phyloP scores from a whole-genome alignment of 345 rosid genomes.

The Populus alba region DNA sequence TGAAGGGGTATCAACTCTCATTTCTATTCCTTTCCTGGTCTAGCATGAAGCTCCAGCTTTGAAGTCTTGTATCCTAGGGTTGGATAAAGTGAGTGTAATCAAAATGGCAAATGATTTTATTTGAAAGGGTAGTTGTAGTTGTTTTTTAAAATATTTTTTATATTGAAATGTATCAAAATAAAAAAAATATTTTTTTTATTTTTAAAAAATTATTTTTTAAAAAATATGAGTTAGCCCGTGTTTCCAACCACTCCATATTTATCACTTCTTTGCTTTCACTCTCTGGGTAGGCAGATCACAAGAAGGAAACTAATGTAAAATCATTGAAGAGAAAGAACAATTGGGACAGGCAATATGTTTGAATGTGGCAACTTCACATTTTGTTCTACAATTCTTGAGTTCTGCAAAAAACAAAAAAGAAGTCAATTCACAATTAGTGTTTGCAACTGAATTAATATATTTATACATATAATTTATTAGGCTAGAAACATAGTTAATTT shows the following conservation, averaged over 20 bases:
- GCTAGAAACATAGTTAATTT: background rate
- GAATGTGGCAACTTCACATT: background rate
- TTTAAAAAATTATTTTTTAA: too few relatives aligned
- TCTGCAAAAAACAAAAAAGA: background rate
- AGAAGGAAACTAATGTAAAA: background rate
- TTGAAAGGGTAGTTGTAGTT: too few relatives aligned
- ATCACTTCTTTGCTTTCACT: too few relatives aligned
- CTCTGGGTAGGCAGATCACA: too few relatives aligned
- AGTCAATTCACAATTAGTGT: background rate
- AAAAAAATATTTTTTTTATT: too few relatives aligned
- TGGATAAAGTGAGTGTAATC: background rate
- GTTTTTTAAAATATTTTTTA: too few relatives aligned
- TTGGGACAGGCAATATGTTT: background rate
- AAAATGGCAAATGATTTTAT: background rate
- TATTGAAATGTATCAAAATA: too few relatives aligned
- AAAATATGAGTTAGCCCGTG: too few relatives aligned
- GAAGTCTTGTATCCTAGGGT: background rate
- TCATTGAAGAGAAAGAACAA: background rate
- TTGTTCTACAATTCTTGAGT: background rate
- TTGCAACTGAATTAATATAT: background rate
- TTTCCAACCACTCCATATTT: too few relatives aligned
- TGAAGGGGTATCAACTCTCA: background rate
- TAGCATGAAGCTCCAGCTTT: background rate
- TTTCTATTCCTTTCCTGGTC: too few relatives aligned
- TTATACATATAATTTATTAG: background rate